Evolutionary conservation across 371 early-diverging fungal genomes (phyloP), one percentile per base, ranked within the genome.

Genomic region (Haplosporangium sp.): DNA sequence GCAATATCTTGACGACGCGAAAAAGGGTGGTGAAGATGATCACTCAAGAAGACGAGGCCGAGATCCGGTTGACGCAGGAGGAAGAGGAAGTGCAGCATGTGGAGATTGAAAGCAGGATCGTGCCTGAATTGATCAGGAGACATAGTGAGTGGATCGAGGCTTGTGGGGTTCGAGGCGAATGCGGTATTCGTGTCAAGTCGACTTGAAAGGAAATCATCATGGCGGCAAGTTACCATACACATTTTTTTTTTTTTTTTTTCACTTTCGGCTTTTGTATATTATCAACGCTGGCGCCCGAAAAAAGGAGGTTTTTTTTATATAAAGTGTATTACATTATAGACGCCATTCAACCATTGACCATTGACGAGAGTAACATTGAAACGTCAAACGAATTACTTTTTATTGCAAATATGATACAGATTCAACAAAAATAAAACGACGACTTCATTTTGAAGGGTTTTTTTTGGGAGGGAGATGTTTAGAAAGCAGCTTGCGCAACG

Each of bases 81-180:
- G 90, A 96, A 59, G 61, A 86, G 48, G 77, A 81, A n/a, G 65
- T 85, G 8, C 69, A 70, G 13, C 68, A 83, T 18, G 74, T 89
- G 23, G 98, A 97, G 79, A 98, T 98, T 70, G 99, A 98, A 82
- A 85, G 86, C 54, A 62, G 87, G 48, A 94, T 98, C 55, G 90
- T 97, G 14, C 89, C 90, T 9, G 91, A 93, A 59, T 83, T 98
- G 66, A 87, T 92, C 59, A 59, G 74, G 73, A 82, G 89, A 56
- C 97, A 95, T 80, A 82, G 84, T 38, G 74, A 82, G 38, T 91
- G 91, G 90, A 90, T 85, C 63, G 73, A 82, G 42, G 73, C 68
- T 13, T 80, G 80, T 58, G 80, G 80, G 8, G 54, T 18, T 29
- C 64, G 66, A n/a, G 80, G 73, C 0, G 62, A 68, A 11, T 73